Conservation (phyloP, 2,329 filamentous ascomycete genomes). For the Aspergillus ruber region DNA sequence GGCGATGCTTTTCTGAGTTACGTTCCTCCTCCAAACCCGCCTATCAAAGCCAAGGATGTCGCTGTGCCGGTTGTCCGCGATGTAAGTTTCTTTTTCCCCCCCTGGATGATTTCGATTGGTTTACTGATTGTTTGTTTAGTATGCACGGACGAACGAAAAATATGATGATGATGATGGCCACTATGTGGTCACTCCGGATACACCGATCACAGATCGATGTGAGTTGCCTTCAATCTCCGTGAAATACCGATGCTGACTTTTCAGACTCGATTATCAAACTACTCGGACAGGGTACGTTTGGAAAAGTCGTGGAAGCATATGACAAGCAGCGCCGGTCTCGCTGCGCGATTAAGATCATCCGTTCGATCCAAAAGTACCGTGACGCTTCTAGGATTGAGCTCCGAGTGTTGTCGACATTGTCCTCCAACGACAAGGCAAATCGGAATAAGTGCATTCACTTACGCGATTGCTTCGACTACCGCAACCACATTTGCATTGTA, state of each 20-base stretch:
- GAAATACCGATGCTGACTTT: conserved; percentile 11
- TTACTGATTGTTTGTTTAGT: conserved; percentile 26
- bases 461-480: conserved; percentile 92
- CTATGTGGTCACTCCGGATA: conserved; percentile 86
- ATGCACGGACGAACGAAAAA: conserved; percentile 55
- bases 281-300: conserved; percentile 94
- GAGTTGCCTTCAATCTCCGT: conserved; percentile 37
- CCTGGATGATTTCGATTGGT: not conserved
- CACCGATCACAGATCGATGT: conserved; percentile 84
- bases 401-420: conserved; percentile 82
- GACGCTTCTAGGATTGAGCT: conserved; percentile 94
- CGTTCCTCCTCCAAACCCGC: conserved; percentile 76
- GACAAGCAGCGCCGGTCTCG: conserved; percentile 70
- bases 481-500: conserved; percentile 89
- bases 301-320: conserved; percentile 91
- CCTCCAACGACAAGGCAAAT: conserved; percentile 85
- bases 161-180: conserved; percentile 96
- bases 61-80: conserved; percentile 54
- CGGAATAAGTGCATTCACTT: conserved; percentile 95
- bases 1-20: conserved; percentile 72
- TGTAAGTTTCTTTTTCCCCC: conserved; percentile 39
- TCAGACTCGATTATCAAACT: conserved; percentile 81
- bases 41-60: conserved; percentile 82
- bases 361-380: conserved; percentile 95
- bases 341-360: conserved; percentile 96